Percentiles rank a stretch among this genome's conserved stretches.
Evolutionary conservation across 2,329 filamentous ascomycete species (phyloP).

Genomic region (Xylariaceae sp.): DNA sequence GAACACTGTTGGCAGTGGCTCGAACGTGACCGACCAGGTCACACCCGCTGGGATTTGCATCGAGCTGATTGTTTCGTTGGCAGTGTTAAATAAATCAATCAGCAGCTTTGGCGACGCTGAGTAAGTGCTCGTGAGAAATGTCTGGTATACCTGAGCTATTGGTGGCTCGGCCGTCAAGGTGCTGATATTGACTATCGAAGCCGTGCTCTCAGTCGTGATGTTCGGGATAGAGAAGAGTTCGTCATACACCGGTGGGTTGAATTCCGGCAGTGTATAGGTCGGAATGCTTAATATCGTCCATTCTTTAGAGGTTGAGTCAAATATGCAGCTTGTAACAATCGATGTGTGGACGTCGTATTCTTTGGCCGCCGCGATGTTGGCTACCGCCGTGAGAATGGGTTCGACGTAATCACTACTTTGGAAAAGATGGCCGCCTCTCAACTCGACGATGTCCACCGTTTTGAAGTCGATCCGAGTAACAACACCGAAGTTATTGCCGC

Average conservation of each 20-base stretch:
- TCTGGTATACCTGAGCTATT: constrained; percentile 16
- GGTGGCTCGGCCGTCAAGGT: constrained; percentile 13
- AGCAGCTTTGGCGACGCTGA: background rate
- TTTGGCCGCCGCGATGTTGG: constrained; percentile 19
- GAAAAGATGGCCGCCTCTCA: constrained; percentile 21
- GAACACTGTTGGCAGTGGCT: constrained; percentile 21
- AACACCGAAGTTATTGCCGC: constrained; percentile 13
- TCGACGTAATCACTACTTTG: constrained; percentile 15
- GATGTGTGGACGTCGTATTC: constrained; percentile 24
- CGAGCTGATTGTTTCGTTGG: background rate
- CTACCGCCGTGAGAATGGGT: constrained; percentile 18
- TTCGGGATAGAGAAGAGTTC: constrained; percentile 23
- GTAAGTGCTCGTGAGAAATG: constrained; percentile 5
- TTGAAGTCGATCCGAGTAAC: constrained; percentile 12
- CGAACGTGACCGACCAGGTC: constrained; percentile 17
- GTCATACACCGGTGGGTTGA: constrained; percentile 12
- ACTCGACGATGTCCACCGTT: constrained; percentile 10
- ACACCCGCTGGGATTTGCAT: background rate
- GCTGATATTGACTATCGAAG: constrained; percentile 16
- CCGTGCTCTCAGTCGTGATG: constrained; percentile 14
- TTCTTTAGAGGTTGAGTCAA: constrained; percentile 12
- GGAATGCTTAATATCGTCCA: constrained; percentile 20
- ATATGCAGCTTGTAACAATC: constrained; percentile 16
- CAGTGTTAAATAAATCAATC: background rate
- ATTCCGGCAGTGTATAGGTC: constrained; percentile 20